A percentile compares a stretch with the other conserved stretches of the same genome.
phyloP scores from a whole-genome alignment of 768 basidiomycete species.

The Phylloporus sp. region DNA sequence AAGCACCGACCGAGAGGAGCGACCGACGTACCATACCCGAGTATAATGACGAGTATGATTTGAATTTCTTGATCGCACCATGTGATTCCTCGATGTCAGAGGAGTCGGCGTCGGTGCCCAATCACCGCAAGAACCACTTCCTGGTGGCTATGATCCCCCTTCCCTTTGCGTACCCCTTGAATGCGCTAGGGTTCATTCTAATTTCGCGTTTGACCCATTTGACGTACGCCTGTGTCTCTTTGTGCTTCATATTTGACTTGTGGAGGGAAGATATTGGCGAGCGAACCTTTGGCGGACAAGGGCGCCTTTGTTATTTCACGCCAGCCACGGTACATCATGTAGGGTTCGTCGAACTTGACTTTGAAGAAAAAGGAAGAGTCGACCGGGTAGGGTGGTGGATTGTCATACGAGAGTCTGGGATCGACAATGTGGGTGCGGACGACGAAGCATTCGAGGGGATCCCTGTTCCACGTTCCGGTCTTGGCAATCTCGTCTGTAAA shows the following conservation, averaged over 20 bases:
- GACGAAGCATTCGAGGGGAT: slow-evolving; percentile 90
- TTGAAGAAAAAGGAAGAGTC: slow-evolving; percentile 98
- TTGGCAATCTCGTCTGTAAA: slow-evolving; percentile 69
- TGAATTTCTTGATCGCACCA: slow-evolving; percentile 31
- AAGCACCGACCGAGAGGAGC: not conserved
- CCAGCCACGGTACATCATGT: slow-evolving; percentile 98
- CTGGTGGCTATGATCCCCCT: slow-evolving; percentile 84
- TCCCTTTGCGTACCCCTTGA: slow-evolving; percentile 59
- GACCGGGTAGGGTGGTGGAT: slow-evolving; percentile 59
- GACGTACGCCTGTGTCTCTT: slow-evolving; percentile 76
- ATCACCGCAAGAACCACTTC: slow-evolving; percentile 72
- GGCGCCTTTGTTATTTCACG: slow-evolving; percentile 84
- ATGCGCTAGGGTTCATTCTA: slow-evolving; percentile 49
- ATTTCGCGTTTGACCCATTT: slow-evolving; percentile 83
- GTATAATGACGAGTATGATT: slow-evolving; percentile 85
- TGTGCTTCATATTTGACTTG: slow-evolving; percentile 62
- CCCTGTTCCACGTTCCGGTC: slow-evolving; percentile 75
- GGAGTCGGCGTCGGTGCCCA: slow-evolving; percentile 38
- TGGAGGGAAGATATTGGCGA: slow-evolving; percentile 41
- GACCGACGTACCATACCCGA: slow-evolving; percentile 74
- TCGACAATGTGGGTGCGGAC: slow-evolving; percentile 67
- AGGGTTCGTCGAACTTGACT: slow-evolving; percentile 97
- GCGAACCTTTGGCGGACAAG: slow-evolving; percentile 38
- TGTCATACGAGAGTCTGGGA: slow-evolving; percentile 34
- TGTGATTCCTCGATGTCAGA: slow-evolving; percentile 25